Evolutionary conservation across 2,329 filamentous ascomycete species (phyloP).

Genomic region (Penicillium sp.): DNA sequence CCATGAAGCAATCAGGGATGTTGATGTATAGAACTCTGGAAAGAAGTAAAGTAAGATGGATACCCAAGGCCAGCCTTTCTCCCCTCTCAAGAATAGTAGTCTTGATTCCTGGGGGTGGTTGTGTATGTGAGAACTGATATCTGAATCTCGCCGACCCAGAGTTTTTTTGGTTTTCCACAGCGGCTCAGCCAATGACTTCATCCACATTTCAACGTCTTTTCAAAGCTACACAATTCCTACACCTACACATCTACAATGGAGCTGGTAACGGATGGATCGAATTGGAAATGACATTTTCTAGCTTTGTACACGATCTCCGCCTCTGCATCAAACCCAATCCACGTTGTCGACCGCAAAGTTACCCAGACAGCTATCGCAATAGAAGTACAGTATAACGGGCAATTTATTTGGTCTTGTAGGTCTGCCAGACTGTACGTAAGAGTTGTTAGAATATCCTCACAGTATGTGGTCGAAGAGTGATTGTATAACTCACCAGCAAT

Average conservation of each 20-base stretch:
- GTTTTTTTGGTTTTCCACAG: conserved; percentile 41
- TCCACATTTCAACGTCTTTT: conserved; percentile 35
- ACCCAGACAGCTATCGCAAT: conserved; percentile 20
- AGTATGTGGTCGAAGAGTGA: not conserved
- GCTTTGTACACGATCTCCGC: conserved; percentile 41
- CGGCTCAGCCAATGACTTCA: conserved; percentile 44
- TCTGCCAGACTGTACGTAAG: conserved; percentile 58
- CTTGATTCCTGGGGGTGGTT: conserved; percentile 10
- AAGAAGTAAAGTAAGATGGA: not conserved
- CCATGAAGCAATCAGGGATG: conserved; percentile 30
- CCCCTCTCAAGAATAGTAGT: not conserved
- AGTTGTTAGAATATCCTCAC: conserved; percentile 23
- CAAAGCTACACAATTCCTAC: conserved; percentile 17
- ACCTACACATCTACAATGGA: conserved; percentile 21
- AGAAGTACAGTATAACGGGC: conserved; percentile 14
- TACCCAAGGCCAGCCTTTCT: not conserved
- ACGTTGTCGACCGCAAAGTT: conserved; percentile 23
- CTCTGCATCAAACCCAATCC: conserved; percentile 24
- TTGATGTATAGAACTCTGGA: conserved; percentile 5
- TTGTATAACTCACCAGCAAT: conserved; percentile 56
- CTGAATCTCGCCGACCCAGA: conserved; percentile 33
- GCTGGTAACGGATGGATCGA: conserved; percentile 13
- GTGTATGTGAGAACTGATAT: conserved; percentile 19
- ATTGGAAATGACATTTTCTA: conserved; percentile 34
- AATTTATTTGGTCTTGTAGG: conserved; percentile 56